Conservation (phyloP, 495 filamentous ascomycete species). For the Penicillium ochrochloron region DNA sequence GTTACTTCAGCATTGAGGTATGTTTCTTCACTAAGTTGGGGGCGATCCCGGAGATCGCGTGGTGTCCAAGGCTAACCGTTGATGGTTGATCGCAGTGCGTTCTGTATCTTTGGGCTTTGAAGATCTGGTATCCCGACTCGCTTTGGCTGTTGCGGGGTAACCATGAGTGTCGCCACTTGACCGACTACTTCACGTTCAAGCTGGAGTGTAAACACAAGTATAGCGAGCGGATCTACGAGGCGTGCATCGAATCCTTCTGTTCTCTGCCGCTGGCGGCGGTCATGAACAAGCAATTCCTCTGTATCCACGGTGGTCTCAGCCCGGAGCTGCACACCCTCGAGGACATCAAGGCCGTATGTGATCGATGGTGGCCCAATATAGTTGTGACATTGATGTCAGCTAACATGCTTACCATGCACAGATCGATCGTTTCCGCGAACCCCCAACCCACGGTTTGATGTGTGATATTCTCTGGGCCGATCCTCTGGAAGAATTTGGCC, state of each 20-base stretch:
- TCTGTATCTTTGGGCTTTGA: constrained; percentile 94
- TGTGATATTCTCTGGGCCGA: constrained; percentile 99
- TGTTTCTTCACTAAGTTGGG: constrained; percentile 14
- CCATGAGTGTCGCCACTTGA: constrained; percentile 97
- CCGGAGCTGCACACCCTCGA: constrained; percentile 95
- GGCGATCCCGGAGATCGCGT: neutral
- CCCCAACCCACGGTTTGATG: constrained; percentile 96
- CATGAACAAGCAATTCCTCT: constrained; percentile 99
- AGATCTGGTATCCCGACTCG: constrained; percentile 98
- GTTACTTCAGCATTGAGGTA: constrained; percentile 98
- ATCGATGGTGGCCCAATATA: neutral
- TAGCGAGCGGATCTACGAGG: constrained; percentile 93
- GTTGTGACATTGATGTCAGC: neutral
- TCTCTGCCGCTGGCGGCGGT: constrained; percentile 90
- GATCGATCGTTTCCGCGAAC: constrained; percentile 98
- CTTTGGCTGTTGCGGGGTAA: constrained; percentile 97
- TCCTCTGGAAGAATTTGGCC: constrained; percentile 97
- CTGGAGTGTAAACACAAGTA: constrained; percentile 99
- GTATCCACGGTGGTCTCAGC: constrained; percentile 95
- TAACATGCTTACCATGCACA: constrained; percentile 36
- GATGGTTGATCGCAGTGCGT: constrained; percentile 65
- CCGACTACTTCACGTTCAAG: constrained; percentile 99
- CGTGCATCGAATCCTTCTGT: constrained; percentile 98
- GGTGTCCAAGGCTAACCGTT: constrained; percentile 14
- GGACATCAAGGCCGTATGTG: constrained; percentile 80